These are phyloP conservation scores for Pinus tabuliformis DNA, from an alignment of 75 land plant genomes.

Conservation along the genomic window DNA sequence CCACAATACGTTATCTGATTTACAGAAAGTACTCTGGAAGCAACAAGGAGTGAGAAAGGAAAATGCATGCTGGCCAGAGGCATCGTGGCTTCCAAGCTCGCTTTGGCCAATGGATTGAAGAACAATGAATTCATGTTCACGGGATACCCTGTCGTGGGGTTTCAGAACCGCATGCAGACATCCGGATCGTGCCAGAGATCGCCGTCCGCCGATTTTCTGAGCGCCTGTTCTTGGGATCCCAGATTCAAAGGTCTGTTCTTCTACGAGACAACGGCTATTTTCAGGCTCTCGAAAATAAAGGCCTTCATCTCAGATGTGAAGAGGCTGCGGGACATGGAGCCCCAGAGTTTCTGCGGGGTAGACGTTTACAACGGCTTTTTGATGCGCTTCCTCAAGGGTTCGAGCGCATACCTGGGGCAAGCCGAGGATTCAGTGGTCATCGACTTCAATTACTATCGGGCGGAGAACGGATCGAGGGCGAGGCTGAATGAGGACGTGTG, in stretches of 20 bases:
- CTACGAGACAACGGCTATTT: constrained; percentile 50
- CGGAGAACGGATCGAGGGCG: constrained; percentile 36
- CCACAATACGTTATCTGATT: no score
- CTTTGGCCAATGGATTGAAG: constrained; percentile 43
- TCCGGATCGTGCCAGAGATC: constrained; percentile 54
- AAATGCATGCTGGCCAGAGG: no score
- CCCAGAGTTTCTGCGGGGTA: constrained; percentile 46
- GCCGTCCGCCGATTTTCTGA: background rate
- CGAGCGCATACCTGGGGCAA: constrained; percentile 58
- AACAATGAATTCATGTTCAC: constrained; percentile 49
- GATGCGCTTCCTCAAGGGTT: constrained; percentile 51
- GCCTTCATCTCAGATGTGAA: constrained; percentile 68
- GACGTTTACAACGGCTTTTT: constrained; percentile 60
- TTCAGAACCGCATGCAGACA: constrained; percentile 55
- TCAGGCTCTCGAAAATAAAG: constrained; percentile 30
- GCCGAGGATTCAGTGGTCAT: constrained; percentile 58
- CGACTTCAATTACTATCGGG: constrained; percentile 62
- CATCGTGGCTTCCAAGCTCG: background rate
- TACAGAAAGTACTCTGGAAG: no score
- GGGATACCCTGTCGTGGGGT: constrained; percentile 69
- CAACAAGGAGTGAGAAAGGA: no score
- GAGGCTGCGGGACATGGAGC: constrained; percentile 35
- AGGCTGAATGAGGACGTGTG: constrained; percentile 54
- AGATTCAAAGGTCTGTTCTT: constrained; percentile 60
- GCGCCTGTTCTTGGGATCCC: constrained; percentile 65